Evolutionary conservation across 2,329 filamentous ascomycete species (phyloP).

Genomic region (Reticulascus tulasneorum): DNA sequence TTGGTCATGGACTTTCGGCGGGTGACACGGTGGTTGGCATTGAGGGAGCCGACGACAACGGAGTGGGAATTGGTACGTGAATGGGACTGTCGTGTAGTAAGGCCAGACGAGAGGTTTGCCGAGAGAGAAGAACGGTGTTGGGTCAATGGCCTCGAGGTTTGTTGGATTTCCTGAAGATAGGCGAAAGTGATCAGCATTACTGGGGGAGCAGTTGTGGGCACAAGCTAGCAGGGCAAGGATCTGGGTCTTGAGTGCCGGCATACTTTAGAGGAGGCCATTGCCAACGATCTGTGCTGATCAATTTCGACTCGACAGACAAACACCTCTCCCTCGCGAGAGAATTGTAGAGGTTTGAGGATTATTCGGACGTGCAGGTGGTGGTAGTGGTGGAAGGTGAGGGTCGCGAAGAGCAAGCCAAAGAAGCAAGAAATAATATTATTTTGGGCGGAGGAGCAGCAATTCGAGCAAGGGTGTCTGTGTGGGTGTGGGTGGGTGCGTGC

Average conservation of each 20-base stretch:
- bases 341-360: constrained; percentile 12
- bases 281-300: constrained; percentile 27
- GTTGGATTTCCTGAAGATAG: constrained; percentile 55
- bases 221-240: constrained; percentile 12
- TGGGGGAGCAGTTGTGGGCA: constrained; percentile 13
- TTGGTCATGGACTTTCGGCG: constrained; percentile 91
- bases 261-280: constrained; percentile 64
- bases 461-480: constrained; percentile 14
- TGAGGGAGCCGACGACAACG: constrained; percentile 71
- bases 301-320: constrained; percentile 18
- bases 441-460: constrained; percentile 17
- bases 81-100: constrained; percentile 58
- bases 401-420: constrained; percentile 14
- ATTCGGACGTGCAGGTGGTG: constrained; percentile 1
- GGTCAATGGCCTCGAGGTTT: constrained; percentile 63
- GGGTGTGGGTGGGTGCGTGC: constrained; percentile 14
- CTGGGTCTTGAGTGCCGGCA: constrained; percentile 17
- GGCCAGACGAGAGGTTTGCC: constrained; percentile 53
- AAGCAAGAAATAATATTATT: constrained; percentile 18
- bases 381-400: constrained; percentile 9
- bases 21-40: constrained; percentile 79
- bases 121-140: constrained; percentile 59
- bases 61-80: constrained; percentile 79
- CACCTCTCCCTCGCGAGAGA: constrained; percentile 18
- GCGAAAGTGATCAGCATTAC: constrained; percentile 32